A percentile compares a stretch with the other conserved stretches of the same genome.
phyloP scores from a whole-genome alignment of 164 flowering plant genomes.

The Taxillus chinensis region DNA sequence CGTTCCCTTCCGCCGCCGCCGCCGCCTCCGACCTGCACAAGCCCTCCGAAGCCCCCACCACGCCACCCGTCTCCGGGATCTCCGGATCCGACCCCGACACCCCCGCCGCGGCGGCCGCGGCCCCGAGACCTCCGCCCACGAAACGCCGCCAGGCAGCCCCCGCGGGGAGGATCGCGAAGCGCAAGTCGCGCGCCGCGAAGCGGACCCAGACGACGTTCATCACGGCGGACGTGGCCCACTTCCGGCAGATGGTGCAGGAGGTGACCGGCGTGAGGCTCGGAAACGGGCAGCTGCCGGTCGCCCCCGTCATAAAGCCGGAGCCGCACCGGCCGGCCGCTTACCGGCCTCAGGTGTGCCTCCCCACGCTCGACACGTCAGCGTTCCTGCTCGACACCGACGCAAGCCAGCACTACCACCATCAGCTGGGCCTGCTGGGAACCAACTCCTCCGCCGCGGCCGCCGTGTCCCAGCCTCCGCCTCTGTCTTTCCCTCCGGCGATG shows the following conservation, averaged over 20 bases:
- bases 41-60: not conserved
- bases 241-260: slow-evolving; percentile 97
- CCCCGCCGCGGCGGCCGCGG: slow-evolving; percentile 4
- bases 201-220: slow-evolving; percentile 76
- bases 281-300: not conserved
- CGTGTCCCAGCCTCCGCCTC: not conserved
- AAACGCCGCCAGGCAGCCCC: not conserved
- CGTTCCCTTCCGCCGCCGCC: not conserved
- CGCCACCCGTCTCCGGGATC: slow-evolving; percentile 27
- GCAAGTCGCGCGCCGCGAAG: slow-evolving; percentile 76
- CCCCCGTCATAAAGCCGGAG: not conserved
- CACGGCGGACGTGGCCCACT: slow-evolving; percentile 76
- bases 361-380: not conserved
- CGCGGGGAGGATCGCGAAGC: slow-evolving; percentile 45
- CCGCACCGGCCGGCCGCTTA: not conserved
- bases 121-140: not conserved
- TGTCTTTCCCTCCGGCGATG: not conserved
- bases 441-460: not conserved
- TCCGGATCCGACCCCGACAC: slow-evolving; percentile 8
- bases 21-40: too few relatives aligned
- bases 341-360: not conserved
- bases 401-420: not conserved
- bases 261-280: slow-evolving; percentile 56
- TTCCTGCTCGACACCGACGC: not conserved
- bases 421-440: too few relatives aligned